Evolutionary conservation across 2,329 filamentous ascomycete species (phyloP).

Genomic region (Amesomyces nigricolor): DNA sequence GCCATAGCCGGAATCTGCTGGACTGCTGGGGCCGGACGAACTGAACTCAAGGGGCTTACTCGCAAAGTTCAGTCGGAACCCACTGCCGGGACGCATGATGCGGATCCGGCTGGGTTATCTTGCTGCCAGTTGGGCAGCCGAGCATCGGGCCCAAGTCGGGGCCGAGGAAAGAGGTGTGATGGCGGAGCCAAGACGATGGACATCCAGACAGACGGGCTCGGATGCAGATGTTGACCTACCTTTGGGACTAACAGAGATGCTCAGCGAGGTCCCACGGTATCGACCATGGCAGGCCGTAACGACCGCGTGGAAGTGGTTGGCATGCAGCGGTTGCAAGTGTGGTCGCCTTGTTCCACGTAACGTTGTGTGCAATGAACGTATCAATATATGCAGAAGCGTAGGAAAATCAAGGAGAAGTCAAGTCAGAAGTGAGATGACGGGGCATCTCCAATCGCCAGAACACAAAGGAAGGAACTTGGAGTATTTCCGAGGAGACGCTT

Average conservation of each 20-base stretch:
- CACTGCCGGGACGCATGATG: conserved; percentile 13
- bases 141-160: too few relatives aligned
- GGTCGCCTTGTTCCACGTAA: not conserved
- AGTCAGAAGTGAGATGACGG: not conserved
- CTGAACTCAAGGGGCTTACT: conserved; percentile 15
- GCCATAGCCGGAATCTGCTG: conserved; percentile 26
- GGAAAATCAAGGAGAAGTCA: not conserved
- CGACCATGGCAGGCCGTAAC: conserved; percentile 2
- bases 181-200: not conserved
- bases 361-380: not conserved
- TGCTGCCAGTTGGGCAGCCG: not conserved
- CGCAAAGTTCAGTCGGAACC: conserved; percentile 12
- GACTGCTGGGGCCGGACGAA: conserved; percentile 15
- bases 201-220: conserved; percentile 4
- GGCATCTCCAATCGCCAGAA: too few relatives aligned
- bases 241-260: not conserved
- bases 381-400: not conserved
- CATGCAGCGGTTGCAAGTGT: not conserved
- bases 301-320: not conserved
- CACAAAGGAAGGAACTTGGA: too few relatives aligned
- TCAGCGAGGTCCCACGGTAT: not conserved
- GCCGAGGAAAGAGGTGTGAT: not conserved
- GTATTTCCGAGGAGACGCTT: too few relatives aligned
- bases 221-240: not conserved
- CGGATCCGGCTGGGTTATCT: not conserved